These are phyloP conservation scores for Sorghum bicolor DNA, from an alignment of 176 grass and related monocot genomes.

Conservation along the genomic window Sorghum_bicolor_NCBIv3 NC_012879.2:252001-252500, in stretches of 20 bases:
- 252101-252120: background rate
- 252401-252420: background rate
- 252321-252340: background rate
- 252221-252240: slow-evolving; percentile 4
- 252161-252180: background rate
- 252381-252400: background rate
- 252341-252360: slow-evolving; percentile 29
- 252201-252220: slow-evolving; percentile 10
- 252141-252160: background rate
- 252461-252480: background rate
- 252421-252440: background rate
- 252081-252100: background rate
- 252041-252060: slow-evolving; percentile 15
- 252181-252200: slow-evolving; percentile 17
- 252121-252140: background rate
- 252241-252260: slow-evolving; percentile 20
- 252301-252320: background rate
- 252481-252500: background rate
- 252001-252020: slow-evolving; percentile 84
- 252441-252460: background rate
- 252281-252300: background rate
- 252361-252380: background rate
- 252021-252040: slow-evolving; percentile 73
- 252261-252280: background rate
- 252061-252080: background rate